Conservation (phyloP, 441 rosid species). For the Gossypium trilobum region DNA sequence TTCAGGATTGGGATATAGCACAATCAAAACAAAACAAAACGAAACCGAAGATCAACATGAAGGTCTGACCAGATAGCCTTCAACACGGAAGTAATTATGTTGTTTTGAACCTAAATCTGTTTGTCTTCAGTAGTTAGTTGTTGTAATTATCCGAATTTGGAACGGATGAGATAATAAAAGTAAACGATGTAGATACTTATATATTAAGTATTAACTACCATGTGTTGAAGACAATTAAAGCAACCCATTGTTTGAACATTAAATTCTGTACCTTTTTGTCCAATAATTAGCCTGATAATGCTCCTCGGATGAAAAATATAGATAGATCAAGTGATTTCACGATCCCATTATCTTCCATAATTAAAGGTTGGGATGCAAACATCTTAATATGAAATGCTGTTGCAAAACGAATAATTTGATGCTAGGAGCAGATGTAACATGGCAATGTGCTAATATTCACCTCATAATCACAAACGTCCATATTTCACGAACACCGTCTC, state of each 20-base stretch:
- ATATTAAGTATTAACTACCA: background rate
- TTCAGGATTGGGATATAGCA: background rate
- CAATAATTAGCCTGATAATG: background rate
- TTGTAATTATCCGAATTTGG: background rate
- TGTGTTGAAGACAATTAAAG: background rate
- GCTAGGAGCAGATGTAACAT: background rate
- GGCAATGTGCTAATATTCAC: constrained; percentile 18
- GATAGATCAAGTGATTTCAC: too few relatives aligned
- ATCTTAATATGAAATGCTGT: background rate
- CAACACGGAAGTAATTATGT: background rate
- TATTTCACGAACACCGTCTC: constrained; percentile 15
- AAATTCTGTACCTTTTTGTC: background rate
- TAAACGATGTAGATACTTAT: background rate
- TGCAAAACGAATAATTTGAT: background rate
- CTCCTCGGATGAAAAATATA: background rate
- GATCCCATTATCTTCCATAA: too few relatives aligned
- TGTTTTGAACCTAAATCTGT: background rate
- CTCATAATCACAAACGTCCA: constrained; percentile 35
- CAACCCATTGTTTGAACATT: too few relatives aligned
- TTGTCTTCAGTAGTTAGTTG: background rate
- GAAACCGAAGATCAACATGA: background rate
- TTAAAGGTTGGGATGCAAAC: too few relatives aligned
- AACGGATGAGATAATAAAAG: background rate
- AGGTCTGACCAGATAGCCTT: background rate
- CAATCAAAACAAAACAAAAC: background rate